Evolutionary conservation across 1,284 basidiomycete genomes (phyloP).

Genomic region (Puccinia hordei): DNA sequence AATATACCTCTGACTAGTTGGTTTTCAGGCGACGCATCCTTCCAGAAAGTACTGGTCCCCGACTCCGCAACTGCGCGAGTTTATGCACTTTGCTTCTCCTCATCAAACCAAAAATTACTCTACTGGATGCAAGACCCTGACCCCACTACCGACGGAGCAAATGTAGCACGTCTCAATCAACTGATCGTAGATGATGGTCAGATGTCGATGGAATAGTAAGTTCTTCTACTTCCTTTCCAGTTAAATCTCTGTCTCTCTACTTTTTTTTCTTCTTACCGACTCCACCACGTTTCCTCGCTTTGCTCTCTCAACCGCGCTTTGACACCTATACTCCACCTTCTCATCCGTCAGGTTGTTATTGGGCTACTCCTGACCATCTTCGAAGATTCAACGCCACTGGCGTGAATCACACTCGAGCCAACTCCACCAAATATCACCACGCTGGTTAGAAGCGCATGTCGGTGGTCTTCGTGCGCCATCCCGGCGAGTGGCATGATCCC

Average conservation of each 20-base stretch:
- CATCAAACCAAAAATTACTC: constrained; percentile 55
- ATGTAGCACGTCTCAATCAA: constrained; percentile 54
- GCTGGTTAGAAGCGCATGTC: not conserved
- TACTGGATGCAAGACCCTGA: constrained; percentile 57
- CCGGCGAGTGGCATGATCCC: not conserved
- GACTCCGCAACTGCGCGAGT: constrained; percentile 53
- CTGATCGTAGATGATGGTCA: constrained; percentile 53
- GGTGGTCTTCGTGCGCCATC: not conserved
- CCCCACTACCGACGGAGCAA: constrained; percentile 46
- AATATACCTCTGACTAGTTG: not conserved
- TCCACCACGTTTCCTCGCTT: not conserved
- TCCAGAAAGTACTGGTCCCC: constrained; percentile 51
- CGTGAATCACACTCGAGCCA: not conserved
- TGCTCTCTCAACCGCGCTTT: constrained; percentile 1
- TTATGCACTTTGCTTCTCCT: constrained; percentile 57
- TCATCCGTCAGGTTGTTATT: constrained; percentile 21
- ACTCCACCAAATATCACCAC: constrained; percentile 7
- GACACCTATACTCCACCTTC: not conserved
- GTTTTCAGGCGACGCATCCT: constrained; percentile 52
- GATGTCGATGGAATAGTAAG: constrained; percentile 52
- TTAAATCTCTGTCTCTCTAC: not conserved
- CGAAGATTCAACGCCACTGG: not conserved
- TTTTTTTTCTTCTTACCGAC: not conserved
- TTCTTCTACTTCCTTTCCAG: not conserved
- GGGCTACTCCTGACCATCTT: not conserved